A percentile compares a stretch with the other conserved stretches of the same genome.
Evolutionary conservation across 805 yeast species (phyloP).

Genomic region (Sungouiozyma intestinalis): DNA sequence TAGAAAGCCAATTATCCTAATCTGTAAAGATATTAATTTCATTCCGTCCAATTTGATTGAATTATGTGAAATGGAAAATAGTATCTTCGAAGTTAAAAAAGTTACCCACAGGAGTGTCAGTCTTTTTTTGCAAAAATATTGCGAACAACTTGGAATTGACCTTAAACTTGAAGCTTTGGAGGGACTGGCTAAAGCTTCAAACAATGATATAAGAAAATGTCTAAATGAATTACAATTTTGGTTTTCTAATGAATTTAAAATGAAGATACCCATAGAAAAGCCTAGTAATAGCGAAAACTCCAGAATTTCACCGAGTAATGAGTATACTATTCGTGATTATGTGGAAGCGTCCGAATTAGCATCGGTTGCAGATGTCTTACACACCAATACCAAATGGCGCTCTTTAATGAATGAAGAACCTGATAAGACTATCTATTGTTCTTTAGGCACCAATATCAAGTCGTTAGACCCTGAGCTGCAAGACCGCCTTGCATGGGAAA

Average conservation of each 20-base stretch:
- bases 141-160: slow-evolving; percentile 24
- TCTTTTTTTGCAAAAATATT: slow-evolving; percentile 30
- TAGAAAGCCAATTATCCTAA: slow-evolving; percentile 59
- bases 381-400: slow-evolving; percentile 6
- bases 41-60: slow-evolving; percentile 42
- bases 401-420: slow-evolving; percentile 16
- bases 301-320: background rate
- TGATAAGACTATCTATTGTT: slow-evolving; percentile 12
- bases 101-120: slow-evolving; percentile 16
- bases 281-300: background rate
- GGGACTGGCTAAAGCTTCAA: slow-evolving; percentile 18
- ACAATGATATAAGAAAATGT: slow-evolving; percentile 38
- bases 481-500: slow-evolving; percentile 14
- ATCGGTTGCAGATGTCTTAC: slow-evolving; percentile 15
- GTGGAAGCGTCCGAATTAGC: slow-evolving; percentile 10
- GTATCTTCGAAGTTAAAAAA: slow-evolving; percentile 28
- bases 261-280: background rate
- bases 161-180: slow-evolving; percentile 26
- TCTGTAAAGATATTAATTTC: slow-evolving; percentile 41
- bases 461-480: slow-evolving; percentile 5
- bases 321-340: slow-evolving; percentile 1
- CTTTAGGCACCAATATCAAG: background rate
- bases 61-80: slow-evolving; percentile 33
- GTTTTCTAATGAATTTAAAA: slow-evolving; percentile 4
- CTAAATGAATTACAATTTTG: slow-evolving; percentile 36